phyloP scores from a whole-genome alignment of 495 filamentous ascomycete species.

The Clohesyomyces aquaticus region DNA sequence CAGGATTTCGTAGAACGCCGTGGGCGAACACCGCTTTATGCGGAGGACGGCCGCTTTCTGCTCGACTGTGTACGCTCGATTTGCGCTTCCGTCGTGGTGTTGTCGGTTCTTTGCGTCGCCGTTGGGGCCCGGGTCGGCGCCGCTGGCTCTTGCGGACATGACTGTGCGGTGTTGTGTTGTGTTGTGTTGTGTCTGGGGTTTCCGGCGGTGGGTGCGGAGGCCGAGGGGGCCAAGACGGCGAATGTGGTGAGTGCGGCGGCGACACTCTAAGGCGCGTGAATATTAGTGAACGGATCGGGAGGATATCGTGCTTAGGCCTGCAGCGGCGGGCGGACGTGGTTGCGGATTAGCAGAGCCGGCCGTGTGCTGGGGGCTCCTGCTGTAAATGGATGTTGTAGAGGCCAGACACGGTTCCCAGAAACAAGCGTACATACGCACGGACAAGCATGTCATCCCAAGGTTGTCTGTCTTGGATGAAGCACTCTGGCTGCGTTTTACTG shows the following conservation, averaged over 20 bases:
- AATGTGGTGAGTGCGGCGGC: not conserved
- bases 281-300: no score
- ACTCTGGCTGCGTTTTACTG: not conserved
- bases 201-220: not conserved
- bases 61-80: slow-evolving; percentile 83
- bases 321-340: no score
- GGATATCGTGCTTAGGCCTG: no score
- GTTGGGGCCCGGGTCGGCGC: slow-evolving; percentile 63
- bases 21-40: slow-evolving; percentile 79
- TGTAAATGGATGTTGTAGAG: no score
- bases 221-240: not conserved
- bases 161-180: slow-evolving; percentile 23
- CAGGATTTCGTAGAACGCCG: slow-evolving; percentile 90
- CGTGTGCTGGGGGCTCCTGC: no score
- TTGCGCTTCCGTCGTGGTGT: slow-evolving; percentile 93
- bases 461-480: no score
- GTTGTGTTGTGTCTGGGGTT: not conserved
- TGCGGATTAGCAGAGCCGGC: no score
- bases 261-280: no score
- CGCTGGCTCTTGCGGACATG: slow-evolving; percentile 81
- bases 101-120: slow-evolving; percentile 72
- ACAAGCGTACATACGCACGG: not conserved
- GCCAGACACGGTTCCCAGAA: not conserved
- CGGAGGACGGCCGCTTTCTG: slow-evolving; percentile 88
- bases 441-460: not conserved